Evolutionary conservation across 495 filamentous ascomycete species (phyloP).

Genomic region (Staphylotrichum longicolle): DNA sequence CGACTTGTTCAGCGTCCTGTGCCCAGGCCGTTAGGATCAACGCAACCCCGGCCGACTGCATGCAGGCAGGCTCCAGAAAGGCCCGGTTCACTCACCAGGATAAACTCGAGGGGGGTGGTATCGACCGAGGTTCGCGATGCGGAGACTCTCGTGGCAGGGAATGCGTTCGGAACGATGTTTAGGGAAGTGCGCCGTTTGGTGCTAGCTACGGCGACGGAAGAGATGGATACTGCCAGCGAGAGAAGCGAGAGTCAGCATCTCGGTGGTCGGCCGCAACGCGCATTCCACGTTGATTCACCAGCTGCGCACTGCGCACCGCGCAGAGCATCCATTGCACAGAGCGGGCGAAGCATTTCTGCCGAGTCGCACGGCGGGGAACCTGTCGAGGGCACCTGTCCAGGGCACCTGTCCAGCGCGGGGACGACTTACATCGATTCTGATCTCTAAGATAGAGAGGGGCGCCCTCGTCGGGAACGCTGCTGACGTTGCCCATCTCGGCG

Average conservation of each 20-base stretch:
- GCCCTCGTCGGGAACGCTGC: slow-evolving; percentile 85
- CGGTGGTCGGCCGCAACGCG: neutral
- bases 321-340: slow-evolving; percentile 11
- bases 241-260: slow-evolving; percentile 4
- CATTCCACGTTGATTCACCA: too few relatives aligned
- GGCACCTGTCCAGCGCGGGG: neutral
- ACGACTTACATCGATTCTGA: slow-evolving; percentile 72
- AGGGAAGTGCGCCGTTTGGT: slow-evolving; percentile 69
- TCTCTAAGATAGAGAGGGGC: slow-evolving; percentile 81
- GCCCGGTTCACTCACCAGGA: slow-evolving; percentile 63
- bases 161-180: slow-evolving; percentile 82
- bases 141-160: slow-evolving; percentile 75
- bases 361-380: slow-evolving; percentile 12
- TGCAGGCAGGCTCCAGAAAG: too few relatives aligned
- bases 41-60: too few relatives aligned
- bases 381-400: too few relatives aligned
- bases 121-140: slow-evolving; percentile 75
- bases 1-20: slow-evolving; percentile 75
- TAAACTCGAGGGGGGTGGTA: slow-evolving; percentile 75
- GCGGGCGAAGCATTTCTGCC: neutral
- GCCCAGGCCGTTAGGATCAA: slow-evolving; percentile 2
- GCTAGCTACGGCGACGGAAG: slow-evolving; percentile 75
- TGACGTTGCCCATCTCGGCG: slow-evolving; percentile 83
- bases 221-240: slow-evolving; percentile 66
- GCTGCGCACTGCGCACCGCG: neutral